phyloP scores from a whole-genome alignment of 352 stramenopile species.

The Phytophthora colocasiae region DNA sequence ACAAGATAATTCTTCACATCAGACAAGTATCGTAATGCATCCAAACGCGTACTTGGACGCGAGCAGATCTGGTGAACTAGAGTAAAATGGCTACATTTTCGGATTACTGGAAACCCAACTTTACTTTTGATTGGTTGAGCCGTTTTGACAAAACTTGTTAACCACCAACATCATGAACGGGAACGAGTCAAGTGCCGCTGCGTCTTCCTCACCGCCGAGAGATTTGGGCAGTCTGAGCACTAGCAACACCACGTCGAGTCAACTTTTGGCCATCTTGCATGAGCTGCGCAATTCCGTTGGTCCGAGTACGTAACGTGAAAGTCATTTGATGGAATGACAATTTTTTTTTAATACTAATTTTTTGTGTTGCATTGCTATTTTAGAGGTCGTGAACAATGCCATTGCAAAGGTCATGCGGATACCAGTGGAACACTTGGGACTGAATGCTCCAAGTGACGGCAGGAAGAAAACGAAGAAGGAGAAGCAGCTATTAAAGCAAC shows the following conservation, averaged over 20 bases:
- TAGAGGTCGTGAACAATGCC: conserved; percentile 76
- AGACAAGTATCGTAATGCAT: conserved; percentile 44
- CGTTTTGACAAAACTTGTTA: conserved; percentile 16
- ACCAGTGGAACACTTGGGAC: conserved; percentile 13
- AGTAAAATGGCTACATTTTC: conserved; percentile 32
- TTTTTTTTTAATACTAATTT: conserved; percentile 12
- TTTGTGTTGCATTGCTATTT: conserved; percentile 15
- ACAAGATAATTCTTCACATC: conserved; percentile 7
- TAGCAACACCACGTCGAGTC: conserved; percentile 45
- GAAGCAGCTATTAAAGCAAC: conserved; percentile 31
- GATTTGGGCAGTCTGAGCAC: conserved; percentile 39
- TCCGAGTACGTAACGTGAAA: conserved; percentile 49
- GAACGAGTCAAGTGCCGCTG: conserved; percentile 9
- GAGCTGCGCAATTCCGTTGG: conserved; percentile 68
- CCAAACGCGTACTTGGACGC: conserved; percentile 65
- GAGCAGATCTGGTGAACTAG: conserved; percentile 36
- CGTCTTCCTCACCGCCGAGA: conserved; percentile 12
- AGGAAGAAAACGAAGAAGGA: conserved; percentile 37
- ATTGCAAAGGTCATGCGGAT: conserved; percentile 69
- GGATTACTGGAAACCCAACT: neutral
- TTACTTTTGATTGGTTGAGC: conserved; percentile 23
- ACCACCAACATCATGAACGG: conserved; percentile 8
- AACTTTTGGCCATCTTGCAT: conserved; percentile 72
- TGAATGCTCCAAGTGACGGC: conserved; percentile 3
- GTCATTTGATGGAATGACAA: conserved; percentile 13